These are phyloP conservation scores for Tylopilus cervinicoccineus DNA, from an alignment of 768 basidiomycete genomes.

Conservation along the genomic window DNA sequence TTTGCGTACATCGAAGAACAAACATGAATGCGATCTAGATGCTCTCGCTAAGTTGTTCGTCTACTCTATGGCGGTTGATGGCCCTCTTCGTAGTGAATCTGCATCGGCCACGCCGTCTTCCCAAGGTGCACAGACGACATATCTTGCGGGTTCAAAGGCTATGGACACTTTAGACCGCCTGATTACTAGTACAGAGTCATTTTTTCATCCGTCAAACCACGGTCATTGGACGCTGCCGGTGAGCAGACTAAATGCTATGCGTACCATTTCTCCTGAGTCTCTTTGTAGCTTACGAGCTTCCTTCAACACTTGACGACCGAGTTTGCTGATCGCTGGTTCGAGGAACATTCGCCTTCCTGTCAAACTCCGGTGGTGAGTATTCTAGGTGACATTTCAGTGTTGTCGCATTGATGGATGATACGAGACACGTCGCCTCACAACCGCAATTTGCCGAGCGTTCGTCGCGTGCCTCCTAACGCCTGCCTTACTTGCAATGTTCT, in stretches of 20 bases:
- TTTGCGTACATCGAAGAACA: background rate
- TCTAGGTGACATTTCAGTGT: background rate
- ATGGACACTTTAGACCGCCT: slow-evolving; percentile 84
- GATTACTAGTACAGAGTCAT: slow-evolving; percentile 88
- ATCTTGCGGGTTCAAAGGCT: slow-evolving; percentile 80
- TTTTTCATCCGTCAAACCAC: slow-evolving; percentile 93
- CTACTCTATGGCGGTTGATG: slow-evolving; percentile 86
- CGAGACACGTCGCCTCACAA: slow-evolving; percentile 70
- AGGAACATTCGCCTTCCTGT: slow-evolving; percentile 75
- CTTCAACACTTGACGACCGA: slow-evolving; percentile 71
- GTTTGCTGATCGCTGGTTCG: slow-evolving; percentile 74
- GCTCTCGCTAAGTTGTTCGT: slow-evolving; percentile 82
- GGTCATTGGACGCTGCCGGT: slow-evolving; percentile 68
- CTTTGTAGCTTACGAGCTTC: slow-evolving; percentile 68
- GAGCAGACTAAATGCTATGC: background rate
- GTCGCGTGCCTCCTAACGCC: slow-evolving; percentile 81
- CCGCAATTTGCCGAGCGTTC: slow-evolving; percentile 75
- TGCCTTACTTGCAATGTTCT: slow-evolving; percentile 86
- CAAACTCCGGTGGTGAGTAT: slow-evolving; percentile 64
- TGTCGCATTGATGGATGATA: slow-evolving; percentile 1
- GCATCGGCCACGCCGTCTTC: slow-evolving; percentile 63
- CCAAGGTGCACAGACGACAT: slow-evolving; percentile 48
- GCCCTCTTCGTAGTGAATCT: slow-evolving; percentile 48
- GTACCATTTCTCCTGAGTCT: slow-evolving; percentile 9
- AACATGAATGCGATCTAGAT: slow-evolving; percentile 36